Base-by-base conservation (phyloP, 2,329 filamentous ascomycete species). In the Pseudopyricularia javanii region DNA sequence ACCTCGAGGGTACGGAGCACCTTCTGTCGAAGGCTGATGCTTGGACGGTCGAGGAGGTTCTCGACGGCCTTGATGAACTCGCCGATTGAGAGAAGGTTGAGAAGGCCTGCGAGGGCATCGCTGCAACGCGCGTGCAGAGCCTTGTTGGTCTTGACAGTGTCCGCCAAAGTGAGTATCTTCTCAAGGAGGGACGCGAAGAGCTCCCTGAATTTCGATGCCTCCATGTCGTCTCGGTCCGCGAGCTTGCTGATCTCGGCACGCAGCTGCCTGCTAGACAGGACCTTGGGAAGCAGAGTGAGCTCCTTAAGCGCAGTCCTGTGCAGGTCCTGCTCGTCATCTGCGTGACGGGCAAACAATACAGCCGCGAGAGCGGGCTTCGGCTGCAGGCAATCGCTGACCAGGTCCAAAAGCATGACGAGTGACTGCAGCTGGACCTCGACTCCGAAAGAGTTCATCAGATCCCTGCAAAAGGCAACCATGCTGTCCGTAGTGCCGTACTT, bases 61-160 rank as follows among this genome's bases (percentile, higher is more conserved):
- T 95, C 88, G 40, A 94, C 85, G 9, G 90, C 87, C 64, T 88
- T 88, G 66, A 97, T 82, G 66, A 97, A 93, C 68, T 96, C 89
- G 51, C 82, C 77, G 3, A 91, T 90, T 0, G 91, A 91, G 43
- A 95, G 75, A 7, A 96, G 78, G 57, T 88, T 85, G 50, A 98
- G 76, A n/a, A 95, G 73, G 56, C 86, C 85, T 17, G 86, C 82
- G 49, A 97, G 75, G 1, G 88, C 79, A 54, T 86, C 80, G 37
- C 86, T 85, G 61, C 79, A 83, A 50, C 75, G 74, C 61, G 62
- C 70, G 60, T 83, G 77, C 9, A 85, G 67, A 35, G 66, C 62
- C 64, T 80, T 77, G 59, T 76, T 73, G 28, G 68, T 60, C 66
- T 80, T 82, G 56, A 86, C 70, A 9, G 73, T 75, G 59, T 88